Conservation (phyloP, 306 rosid genomes). For the Trichosanthes truncata region DNA sequence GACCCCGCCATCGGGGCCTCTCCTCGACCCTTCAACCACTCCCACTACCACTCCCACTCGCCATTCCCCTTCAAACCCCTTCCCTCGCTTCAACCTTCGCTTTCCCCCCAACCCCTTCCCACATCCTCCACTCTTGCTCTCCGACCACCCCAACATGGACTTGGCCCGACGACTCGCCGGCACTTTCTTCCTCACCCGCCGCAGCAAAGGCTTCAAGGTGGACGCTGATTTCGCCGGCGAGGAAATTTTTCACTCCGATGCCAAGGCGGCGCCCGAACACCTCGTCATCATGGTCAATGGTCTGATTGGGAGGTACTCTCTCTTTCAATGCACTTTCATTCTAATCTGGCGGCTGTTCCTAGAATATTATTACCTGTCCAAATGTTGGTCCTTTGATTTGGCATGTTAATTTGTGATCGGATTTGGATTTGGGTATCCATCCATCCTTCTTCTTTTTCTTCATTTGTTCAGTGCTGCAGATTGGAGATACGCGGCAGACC, state of each 20-base stretch:
- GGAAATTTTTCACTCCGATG: conserved; percentile 21
- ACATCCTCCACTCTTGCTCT: conserved; percentile 12
- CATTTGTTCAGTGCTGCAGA: conserved; percentile 57
- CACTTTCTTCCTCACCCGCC: conserved; percentile 22
- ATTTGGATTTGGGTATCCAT: neutral
- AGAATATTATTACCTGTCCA: neutral
- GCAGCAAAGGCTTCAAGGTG: conserved; percentile 16
- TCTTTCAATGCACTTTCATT: neutral
- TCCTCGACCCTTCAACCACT: neutral
- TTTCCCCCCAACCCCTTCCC: conserved; percentile 9
- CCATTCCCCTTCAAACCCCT: neutral
- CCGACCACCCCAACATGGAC: conserved; percentile 27
- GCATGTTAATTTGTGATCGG: neutral
- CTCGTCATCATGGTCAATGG: conserved; percentile 89
- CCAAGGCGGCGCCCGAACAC: conserved; percentile 33
- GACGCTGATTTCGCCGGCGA: conserved; percentile 33
- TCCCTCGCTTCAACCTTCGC: conserved; percentile 14
- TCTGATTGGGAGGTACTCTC: conserved; percentile 56
- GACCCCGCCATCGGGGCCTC: conserved; percentile 13
- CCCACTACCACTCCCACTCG: neutral
- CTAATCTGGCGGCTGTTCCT: neutral
- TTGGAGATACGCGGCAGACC: conserved; percentile 76
- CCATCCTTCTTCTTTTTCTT: conserved; percentile 4
- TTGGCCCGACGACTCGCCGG: conserved; percentile 20
- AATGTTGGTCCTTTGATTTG: neutral